These are phyloP conservation scores for Pleoardoris graminearum DNA, from an alignment of 2,329 filamentous ascomycete genomes.

Conservation along the genomic window DNA sequence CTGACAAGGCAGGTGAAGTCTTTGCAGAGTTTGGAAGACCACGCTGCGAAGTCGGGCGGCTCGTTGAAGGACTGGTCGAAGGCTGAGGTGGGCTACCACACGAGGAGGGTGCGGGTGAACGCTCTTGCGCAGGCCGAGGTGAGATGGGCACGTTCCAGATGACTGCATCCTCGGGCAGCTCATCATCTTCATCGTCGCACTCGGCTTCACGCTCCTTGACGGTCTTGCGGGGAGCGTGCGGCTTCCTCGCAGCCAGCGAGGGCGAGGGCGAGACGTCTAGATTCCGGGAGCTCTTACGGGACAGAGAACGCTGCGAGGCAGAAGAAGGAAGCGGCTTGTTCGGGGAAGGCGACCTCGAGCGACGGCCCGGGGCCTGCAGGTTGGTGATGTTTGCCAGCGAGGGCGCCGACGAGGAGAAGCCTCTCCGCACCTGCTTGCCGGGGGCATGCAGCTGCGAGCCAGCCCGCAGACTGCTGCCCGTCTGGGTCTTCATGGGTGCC, in stretches of 20 bases:
- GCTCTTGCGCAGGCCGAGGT: conserved; percentile 53
- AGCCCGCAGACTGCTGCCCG: conserved; percentile 40
- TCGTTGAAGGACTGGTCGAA: conserved; percentile 23
- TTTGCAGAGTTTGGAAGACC: conserved; percentile 25
- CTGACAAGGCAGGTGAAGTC: conserved; percentile 30
- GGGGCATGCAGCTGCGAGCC: conserved; percentile 46
- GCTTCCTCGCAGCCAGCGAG: conserved; percentile 53
- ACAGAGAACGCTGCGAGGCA: conserved; percentile 35
- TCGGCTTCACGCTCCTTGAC: conserved; percentile 73
- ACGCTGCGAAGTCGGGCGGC: conserved; percentile 16
- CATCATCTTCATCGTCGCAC: conserved; percentile 76
- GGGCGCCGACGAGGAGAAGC: conserved; percentile 47
- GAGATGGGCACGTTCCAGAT: conserved; percentile 84
- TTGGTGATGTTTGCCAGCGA: conserved; percentile 34
- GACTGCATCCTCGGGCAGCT: conserved; percentile 75
- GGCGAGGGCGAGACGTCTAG: conserved; percentile 37
- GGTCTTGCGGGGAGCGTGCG: conserved; percentile 67
- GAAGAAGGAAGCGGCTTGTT: conserved; percentile 29
- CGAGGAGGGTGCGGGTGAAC: conserved; percentile 42
- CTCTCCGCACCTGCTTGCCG: conserved; percentile 44
- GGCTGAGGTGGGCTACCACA: conserved; percentile 35
- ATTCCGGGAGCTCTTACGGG: conserved; percentile 38
- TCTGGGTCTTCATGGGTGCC: conserved; percentile 47
- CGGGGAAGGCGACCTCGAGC: conserved; percentile 44
- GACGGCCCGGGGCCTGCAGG: conserved; percentile 37